phyloP scores from a whole-genome alignment of 1,139 yeast species.

The Yamadazyma diddensiae region DNA sequence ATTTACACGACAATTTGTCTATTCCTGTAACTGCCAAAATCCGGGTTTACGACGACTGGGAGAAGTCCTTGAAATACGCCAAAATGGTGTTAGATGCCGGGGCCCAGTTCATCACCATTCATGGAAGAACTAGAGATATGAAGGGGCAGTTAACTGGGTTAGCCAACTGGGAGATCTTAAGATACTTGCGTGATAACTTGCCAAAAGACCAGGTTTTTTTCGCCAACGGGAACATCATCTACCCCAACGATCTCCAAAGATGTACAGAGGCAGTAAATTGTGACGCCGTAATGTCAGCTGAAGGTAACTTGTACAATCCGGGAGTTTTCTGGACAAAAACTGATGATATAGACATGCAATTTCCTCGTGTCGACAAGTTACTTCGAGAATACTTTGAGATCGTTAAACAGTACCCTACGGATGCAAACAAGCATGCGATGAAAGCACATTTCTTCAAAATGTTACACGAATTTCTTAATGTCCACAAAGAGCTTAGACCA shows the following conservation, averaged over 20 bases:
- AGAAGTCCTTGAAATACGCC: slow-evolving; percentile 84
- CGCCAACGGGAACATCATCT: slow-evolving; percentile 88
- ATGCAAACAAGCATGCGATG: slow-evolving; percentile 79
- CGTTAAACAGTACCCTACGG: slow-evolving; percentile 52
- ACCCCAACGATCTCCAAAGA: slow-evolving; percentile 73
- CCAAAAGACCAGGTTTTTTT: slow-evolving; percentile 85
- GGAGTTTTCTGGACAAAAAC: slow-evolving; percentile 71
- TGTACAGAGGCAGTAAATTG: slow-evolving; percentile 63
- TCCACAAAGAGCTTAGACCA: slow-evolving; percentile 75
- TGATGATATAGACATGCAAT: slow-evolving; percentile 59
- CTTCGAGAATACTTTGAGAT: slow-evolving; percentile 87
- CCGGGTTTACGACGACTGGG: slow-evolving; percentile 81
- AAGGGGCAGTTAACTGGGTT: slow-evolving; percentile 94
- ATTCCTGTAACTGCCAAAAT: slow-evolving; percentile 96
- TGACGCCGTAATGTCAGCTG: slow-evolving; percentile 98
- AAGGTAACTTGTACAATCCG: slow-evolving; percentile 90
- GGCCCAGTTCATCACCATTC: slow-evolving; percentile 92
- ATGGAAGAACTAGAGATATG: slow-evolving; percentile 96
- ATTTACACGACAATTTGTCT: slow-evolving; percentile 67
- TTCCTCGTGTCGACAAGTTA: slow-evolving; percentile 81
- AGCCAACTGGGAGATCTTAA: slow-evolving; percentile 87
- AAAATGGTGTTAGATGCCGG: slow-evolving; percentile 91
- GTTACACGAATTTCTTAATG: slow-evolving; percentile 71
- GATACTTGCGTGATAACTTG: slow-evolving; percentile 71
- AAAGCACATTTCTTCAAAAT: slow-evolving; percentile 91